Evolutionary conservation across 805 yeast species (phyloP).

Genomic region (Cyberlindnera amylophila): DNA sequence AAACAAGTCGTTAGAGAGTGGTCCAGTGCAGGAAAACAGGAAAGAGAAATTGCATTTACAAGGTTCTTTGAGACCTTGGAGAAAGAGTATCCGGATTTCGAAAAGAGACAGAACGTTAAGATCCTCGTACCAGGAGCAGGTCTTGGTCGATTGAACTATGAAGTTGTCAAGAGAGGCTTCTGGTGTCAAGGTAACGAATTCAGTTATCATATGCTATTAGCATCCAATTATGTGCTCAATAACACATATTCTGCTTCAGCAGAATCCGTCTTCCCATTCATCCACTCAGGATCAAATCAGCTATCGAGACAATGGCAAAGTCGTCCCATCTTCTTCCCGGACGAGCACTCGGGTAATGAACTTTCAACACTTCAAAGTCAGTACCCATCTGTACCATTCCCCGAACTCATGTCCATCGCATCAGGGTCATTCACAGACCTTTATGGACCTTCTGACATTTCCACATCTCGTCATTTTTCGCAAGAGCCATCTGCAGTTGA

Average conservation of each 20-base stretch:
- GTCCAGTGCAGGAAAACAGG: constrained; percentile 48
- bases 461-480: constrained; percentile 17
- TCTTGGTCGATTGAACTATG: constrained; percentile 54
- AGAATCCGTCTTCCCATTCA: constrained; percentile 47
- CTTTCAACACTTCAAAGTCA: constrained; percentile 29
- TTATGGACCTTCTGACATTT: constrained; percentile 45
- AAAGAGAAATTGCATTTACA: constrained; percentile 39
- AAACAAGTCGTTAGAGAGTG: constrained; percentile 61
- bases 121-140: constrained; percentile 65
- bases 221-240: constrained; percentile 52
- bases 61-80: constrained; percentile 31
- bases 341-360: constrained; percentile 41
- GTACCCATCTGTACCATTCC: constrained; percentile 39
- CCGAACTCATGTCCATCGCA: constrained; percentile 61
- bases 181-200: constrained; percentile 66
- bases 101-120: constrained; percentile 35
- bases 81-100: constrained; percentile 36
- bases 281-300: constrained; percentile 49
- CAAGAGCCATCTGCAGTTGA: constrained; percentile 35
- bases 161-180: constrained; percentile 51
- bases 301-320: constrained; percentile 42
- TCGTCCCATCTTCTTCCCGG: constrained; percentile 52
- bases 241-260: constrained; percentile 37
- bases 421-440: constrained; percentile 71
- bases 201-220: constrained; percentile 59